Percentiles rank a stretch among this genome's conserved stretches.
Conservation (phyloP, 352 stramenopile genomes). For the Pilasporangium apinafurcum region DNA sequence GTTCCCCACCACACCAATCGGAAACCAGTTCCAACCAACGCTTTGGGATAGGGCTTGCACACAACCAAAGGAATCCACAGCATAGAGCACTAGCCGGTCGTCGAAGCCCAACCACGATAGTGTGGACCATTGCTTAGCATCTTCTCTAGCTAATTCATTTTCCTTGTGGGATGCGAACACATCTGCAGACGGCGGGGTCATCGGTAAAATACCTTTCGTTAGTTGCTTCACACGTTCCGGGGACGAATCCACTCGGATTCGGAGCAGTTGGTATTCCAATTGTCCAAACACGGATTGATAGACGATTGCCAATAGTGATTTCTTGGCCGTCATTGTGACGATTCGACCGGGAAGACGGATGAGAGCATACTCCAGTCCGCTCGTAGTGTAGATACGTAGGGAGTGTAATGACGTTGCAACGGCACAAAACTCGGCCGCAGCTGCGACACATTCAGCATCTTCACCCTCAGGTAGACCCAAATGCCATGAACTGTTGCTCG, state of each 20-base stretch:
- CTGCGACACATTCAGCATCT: slow-evolving; percentile 66
- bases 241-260: slow-evolving; percentile 26
- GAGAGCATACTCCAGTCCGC: slow-evolving; percentile 54
- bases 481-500: slow-evolving; percentile 77
- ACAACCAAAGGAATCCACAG: slow-evolving; percentile 58
- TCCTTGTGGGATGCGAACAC: slow-evolving; percentile 71
- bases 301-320: slow-evolving; percentile 56
- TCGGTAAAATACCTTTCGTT: slow-evolving; percentile 38
- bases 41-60: slow-evolving; percentile 52
- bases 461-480: slow-evolving; percentile 54
- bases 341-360: slow-evolving; percentile 56
- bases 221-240: slow-evolving; percentile 41
- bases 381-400: slow-evolving; percentile 68
- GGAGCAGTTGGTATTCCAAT: slow-evolving; percentile 51
- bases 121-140: slow-evolving; percentile 43
- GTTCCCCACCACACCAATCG: slow-evolving; percentile 61
- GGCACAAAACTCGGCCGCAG: slow-evolving; percentile 57
- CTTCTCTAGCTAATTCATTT: slow-evolving; percentile 33
- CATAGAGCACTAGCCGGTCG: slow-evolving; percentile 61
- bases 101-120: slow-evolving; percentile 77
- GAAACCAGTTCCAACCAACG: slow-evolving; percentile 66
- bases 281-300: slow-evolving; percentile 42
- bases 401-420: slow-evolving; percentile 68
- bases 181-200: slow-evolving; percentile 49
- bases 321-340: slow-evolving; percentile 64